phyloP scores from a whole-genome alignment of 495 filamentous ascomycete genomes.

The Talaromyces nanjingensis region DNA sequence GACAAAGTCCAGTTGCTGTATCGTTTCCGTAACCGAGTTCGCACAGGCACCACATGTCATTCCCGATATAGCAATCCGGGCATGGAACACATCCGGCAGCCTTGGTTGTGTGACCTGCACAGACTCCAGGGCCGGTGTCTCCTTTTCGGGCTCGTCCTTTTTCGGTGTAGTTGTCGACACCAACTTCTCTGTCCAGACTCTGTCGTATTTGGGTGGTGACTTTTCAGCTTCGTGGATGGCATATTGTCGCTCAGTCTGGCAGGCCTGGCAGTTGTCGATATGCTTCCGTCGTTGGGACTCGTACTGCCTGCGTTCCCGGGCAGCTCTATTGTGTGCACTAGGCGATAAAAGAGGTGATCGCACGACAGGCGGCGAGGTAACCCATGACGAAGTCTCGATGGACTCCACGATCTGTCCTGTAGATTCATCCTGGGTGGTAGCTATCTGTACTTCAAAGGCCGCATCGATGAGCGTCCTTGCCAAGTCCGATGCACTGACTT shows the following conservation, averaged over 20 bases:
- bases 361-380: background rate
- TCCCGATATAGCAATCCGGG: slow-evolving; percentile 47
- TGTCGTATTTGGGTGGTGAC: background rate
- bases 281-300: slow-evolving; percentile 14
- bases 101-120: background rate
- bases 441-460: slow-evolving; percentile 44
- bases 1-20: slow-evolving; percentile 45
- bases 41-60: slow-evolving; percentile 64
- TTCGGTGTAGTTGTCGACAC: background rate
- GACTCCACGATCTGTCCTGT: slow-evolving; percentile 3
- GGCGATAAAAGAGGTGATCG: background rate
- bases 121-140: background rate
- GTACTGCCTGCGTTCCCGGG: background rate
- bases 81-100: slow-evolving; percentile 27
- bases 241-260: slow-evolving; percentile 29
- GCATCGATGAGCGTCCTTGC: slow-evolving; percentile 37
- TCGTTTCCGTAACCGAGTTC: slow-evolving; percentile 42
- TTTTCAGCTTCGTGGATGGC: background rate
- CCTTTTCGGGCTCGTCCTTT: background rate
- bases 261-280: slow-evolving; percentile 44
- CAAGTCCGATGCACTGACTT: slow-evolving; percentile 24
- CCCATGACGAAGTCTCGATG: slow-evolving; percentile 4
- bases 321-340: background rate
- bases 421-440: slow-evolving; percentile 30
- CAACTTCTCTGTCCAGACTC: background rate